Evolutionary conservation across 2,329 filamentous ascomycete species (phyloP).

Genomic region (Tympanopsis confertula): DNA sequence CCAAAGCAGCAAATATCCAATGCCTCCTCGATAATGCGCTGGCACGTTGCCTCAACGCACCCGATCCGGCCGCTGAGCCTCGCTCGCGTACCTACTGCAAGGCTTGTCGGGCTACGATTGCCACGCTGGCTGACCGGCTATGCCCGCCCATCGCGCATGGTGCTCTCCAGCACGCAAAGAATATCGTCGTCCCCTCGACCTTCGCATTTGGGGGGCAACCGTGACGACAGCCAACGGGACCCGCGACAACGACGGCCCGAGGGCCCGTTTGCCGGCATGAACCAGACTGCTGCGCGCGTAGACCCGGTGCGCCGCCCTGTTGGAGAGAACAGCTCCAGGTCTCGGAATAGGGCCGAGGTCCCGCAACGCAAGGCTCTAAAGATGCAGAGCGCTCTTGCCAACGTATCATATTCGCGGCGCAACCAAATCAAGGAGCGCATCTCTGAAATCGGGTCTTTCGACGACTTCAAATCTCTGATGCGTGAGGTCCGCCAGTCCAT

Average conservation of each 20-base stretch:
- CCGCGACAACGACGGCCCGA: conserved; percentile 3
- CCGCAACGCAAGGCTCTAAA: conserved; percentile 66
- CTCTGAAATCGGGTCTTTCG: conserved; percentile 64
- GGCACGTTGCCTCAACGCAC: no score
- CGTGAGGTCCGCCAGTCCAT: conserved; percentile 63
- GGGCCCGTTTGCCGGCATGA: conserved; percentile 10
- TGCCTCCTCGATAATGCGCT: no score
- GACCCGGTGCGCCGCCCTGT: conserved; percentile 10
- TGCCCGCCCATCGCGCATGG: conserved; percentile 39
- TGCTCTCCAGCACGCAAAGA: conserved; percentile 26
- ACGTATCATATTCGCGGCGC: conserved; percentile 64
- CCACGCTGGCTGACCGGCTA: neutral
- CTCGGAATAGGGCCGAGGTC: conserved; percentile 26
- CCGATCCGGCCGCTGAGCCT: no score
- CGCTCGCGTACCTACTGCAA: no score
- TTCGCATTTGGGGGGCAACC: conserved; percentile 7
- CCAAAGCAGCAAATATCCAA: no score
- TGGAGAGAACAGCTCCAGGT: conserved; percentile 12
- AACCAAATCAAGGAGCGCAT: conserved; percentile 38
- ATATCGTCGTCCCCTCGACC: conserved; percentile 3
- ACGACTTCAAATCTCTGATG: conserved; percentile 63
- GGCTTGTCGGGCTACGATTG: no score
- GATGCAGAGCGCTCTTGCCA: conserved; percentile 75
- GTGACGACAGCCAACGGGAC: conserved; percentile 7
- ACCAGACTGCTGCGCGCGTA: conserved; percentile 8